Evolutionary conservation across 495 filamentous ascomycete species (phyloP), one percentile per base, ranked within the genome.

Genomic region (Aspergillus cristatus): DNA sequence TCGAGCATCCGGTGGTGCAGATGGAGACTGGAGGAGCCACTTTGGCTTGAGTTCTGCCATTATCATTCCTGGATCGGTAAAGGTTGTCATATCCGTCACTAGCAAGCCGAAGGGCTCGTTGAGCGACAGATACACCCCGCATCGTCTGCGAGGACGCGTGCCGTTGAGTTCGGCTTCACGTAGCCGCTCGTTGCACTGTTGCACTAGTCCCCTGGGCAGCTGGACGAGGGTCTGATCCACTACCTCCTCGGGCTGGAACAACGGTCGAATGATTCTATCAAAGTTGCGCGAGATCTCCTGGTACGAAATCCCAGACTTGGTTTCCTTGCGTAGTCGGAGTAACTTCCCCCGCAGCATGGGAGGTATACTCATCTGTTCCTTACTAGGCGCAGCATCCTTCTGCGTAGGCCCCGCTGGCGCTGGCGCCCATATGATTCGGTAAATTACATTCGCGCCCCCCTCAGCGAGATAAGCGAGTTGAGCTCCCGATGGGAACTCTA

Each of bases 41-140:
- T 98, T 98, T 5, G 90, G 87, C 51, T 98, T 98, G 48, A 97
- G 78, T 56, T 98, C 85, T 15, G 87, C 60, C 1, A 78, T 50
- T 0, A 68, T 58, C 14, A 74, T 65, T 14, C 46, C 58, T 6
- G 62, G 50, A n/a, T 63, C 56, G 8, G 49, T 49, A 18, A 43
- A 50, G 4, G 70, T 58, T 0, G 74, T 78, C 89, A 97, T 94
- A 48, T 95, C 84, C 25, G 79, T 80, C 25, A 96, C 68, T 0
- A 96, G 60, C 34, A 89, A 68, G 0, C 79, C 88, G 42, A 78
- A 74, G 6, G 58, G 55, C 39, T 81, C 71, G 14, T 70, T 68
- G 1, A 62, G 43, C 22, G 71, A 76, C n/a, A 82, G 68, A 46
- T 74, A 76, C n/a, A 67, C 67, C 32, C 74, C 76, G 40, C 56